Base-by-base conservation (phyloP, 1,284 basidiomycete genomes). In the Cryptococcus sp. region DNA sequence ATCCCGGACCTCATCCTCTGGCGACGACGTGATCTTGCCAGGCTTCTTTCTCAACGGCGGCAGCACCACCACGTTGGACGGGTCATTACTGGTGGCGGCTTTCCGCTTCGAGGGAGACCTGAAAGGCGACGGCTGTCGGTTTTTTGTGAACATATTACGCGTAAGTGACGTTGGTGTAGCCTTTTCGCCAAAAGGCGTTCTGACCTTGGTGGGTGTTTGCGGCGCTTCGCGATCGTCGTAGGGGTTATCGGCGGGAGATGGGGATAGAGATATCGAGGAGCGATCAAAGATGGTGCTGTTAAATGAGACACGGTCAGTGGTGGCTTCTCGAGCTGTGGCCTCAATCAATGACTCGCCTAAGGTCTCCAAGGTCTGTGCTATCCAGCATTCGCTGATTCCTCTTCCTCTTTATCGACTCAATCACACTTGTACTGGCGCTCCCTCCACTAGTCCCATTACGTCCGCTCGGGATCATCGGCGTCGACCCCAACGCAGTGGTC, bases 321-420 rank as follows among this genome's bases (percentile, higher is more conserved):
- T 44, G 28, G 7, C 3, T n/a, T n/a, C 21, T 7, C 23, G 6
- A 37, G 7, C 13, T 43, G 12, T n/a, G 62, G 53, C 51, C n/a
- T 46, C 20, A 46, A 23, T 46, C 48, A 11, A n/a, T 36, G 12
- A 7, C n/a, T n/a, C 52, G 68, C 69, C 65, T 71, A n/a, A 76
- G 61, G 61, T 76, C 73, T 2, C 69, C 72, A 9, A 71, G 60
- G 2, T 72, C 73, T 8, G 73, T 72, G n/a, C 70, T 55, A 46
- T 71, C 67, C 9, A 64, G 56, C 37, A 71, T 50, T 4, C 59
- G 42, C 28, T 53, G 57, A n/a, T 62, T 60, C 28, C 67, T 57
- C 9, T 52, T 45, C 9, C 54, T 43, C 28, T 61, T 53, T 16
- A 67, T 55, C 0, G 47, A 52, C 11, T 64, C 66, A 1, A 64